phyloP scores from a whole-genome alignment of 129 eudicot species.

The Gnaphalium uliginosum region DNA sequence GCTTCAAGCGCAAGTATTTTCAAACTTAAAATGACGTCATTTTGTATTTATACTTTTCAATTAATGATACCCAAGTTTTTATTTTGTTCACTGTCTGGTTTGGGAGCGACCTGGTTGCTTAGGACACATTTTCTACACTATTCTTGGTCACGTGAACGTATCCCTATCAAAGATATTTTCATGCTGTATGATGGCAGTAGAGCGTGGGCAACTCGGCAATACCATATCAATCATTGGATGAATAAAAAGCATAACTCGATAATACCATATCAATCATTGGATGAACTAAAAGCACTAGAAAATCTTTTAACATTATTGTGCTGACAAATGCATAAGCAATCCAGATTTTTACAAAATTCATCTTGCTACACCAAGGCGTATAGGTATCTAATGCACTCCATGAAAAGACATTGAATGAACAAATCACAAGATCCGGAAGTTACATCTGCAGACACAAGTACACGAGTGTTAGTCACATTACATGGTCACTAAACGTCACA shows the following conservation, averaged over 20 bases:
- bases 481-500: slow-evolving; percentile 2
- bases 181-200: neutral
- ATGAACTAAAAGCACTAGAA: slow-evolving; percentile 12
- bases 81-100: too few relatives aligned
- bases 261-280: neutral
- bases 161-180: too few relatives aligned
- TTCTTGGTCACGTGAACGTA: too few relatives aligned
- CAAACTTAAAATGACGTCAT: too few relatives aligned
- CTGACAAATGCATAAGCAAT: slow-evolving; percentile 14
- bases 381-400: neutral
- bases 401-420: neutral
- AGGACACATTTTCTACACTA: too few relatives aligned
- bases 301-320: slow-evolving; percentile 10
- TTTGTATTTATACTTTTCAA: too few relatives aligned
- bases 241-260: slow-evolving; percentile 1
- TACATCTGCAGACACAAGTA: slow-evolving; percentile 55
- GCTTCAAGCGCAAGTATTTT: too few relatives aligned
- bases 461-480: slow-evolving; percentile 13
- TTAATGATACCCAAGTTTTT: too few relatives aligned
- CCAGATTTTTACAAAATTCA: neutral
- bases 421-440: slow-evolving; percentile 58
- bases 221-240: neutral
- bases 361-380: neutral
- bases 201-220: neutral
- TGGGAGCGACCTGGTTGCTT: too few relatives aligned